These are phyloP conservation scores for Cardamine occulta DNA, from an alignment of 345 rosid species.

Conservation along the genomic window DNA sequence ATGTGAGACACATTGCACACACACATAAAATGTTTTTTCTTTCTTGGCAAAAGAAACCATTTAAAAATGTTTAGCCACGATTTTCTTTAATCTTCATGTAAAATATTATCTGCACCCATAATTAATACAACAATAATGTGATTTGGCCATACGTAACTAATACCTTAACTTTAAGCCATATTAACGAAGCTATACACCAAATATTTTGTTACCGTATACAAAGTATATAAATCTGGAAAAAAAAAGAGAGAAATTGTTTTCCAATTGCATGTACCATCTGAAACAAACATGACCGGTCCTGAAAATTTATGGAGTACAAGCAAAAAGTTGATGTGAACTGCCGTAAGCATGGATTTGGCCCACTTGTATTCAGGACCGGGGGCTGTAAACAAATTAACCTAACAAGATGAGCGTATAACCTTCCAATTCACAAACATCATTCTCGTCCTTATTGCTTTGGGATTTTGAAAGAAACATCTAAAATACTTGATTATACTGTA, in stretches of 20 bases:
- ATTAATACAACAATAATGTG: not conserved
- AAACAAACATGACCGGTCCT: not conserved
- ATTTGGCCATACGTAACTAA: not conserved
- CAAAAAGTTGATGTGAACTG: too few species aligned
- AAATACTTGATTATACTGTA: not conserved
- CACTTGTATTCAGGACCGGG: too few species aligned
- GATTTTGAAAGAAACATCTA: too few species aligned
- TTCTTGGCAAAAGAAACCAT: not conserved
- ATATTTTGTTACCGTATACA: not conserved
- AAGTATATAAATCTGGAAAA: not conserved
- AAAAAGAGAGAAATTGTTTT: not conserved
- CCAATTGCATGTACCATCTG: not conserved
- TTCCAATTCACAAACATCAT: not conserved
- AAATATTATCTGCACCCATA: not conserved
- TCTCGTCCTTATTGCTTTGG: too few species aligned
- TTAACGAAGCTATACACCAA: not conserved
- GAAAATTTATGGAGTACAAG: too few species aligned
- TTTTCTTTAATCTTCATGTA: not conserved
- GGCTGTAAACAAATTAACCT: too few species aligned
- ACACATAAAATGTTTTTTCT: not conserved
- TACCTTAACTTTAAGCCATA: not conserved
- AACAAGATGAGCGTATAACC: not conserved
- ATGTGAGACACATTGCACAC: constrained; percentile 6
- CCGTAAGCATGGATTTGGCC: too few species aligned
- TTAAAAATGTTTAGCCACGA: not conserved